Percentiles rank a stretch among this genome's conserved stretches.
These are phyloP conservation scores for Sphaerosporella brunnea DNA, from an alignment of 495 filamentous ascomycete genomes.

Conservation along the genomic window DNA sequence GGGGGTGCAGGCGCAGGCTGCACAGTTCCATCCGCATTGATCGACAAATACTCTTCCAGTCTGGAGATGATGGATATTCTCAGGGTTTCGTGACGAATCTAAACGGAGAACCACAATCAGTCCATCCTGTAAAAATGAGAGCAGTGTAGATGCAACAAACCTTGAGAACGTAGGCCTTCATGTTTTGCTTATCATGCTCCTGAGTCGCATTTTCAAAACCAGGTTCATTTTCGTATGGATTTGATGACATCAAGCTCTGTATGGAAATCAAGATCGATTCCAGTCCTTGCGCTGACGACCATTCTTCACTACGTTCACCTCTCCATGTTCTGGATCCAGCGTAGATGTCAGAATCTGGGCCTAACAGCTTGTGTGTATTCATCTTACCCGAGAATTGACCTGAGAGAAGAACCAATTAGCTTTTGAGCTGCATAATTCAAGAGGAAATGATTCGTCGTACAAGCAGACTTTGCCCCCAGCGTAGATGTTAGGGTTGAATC, in stretches of 20 bases:
- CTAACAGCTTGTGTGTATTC: no score
- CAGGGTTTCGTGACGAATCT: conserved; percentile 86
- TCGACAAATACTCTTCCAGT: conserved; percentile 59
- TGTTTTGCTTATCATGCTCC: conserved; percentile 50
- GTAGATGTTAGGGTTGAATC: conserved; percentile 97
- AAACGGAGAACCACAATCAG: no score
- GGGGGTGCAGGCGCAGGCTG: conserved; percentile 24
- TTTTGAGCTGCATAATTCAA: background rate
- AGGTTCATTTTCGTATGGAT: conserved; percentile 93
- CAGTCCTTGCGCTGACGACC: conserved; percentile 87
- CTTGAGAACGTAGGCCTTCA: conserved; percentile 71
- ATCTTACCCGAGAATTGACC: conserved; percentile 75
- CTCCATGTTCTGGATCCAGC: conserved; percentile 62
- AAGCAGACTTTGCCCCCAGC: conserved; percentile 78
- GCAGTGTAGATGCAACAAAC: conserved; percentile 34
- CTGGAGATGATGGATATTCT: conserved; percentile 72
- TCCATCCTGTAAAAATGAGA: no score
- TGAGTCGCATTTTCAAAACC: conserved; percentile 66
- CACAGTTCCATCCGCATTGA: conserved; percentile 36
- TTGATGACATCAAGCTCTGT: conserved; percentile 82
- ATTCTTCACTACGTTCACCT: conserved; percentile 74
- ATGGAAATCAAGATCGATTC: conserved; percentile 92
- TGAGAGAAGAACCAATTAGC: conserved; percentile 26
- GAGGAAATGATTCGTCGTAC: conserved; percentile 32
- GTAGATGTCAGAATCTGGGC: no score